These are phyloP conservation scores for Gyrodon lividus DNA, from an alignment of 768 basidiomycete species.

Conservation along the genomic window DNA sequence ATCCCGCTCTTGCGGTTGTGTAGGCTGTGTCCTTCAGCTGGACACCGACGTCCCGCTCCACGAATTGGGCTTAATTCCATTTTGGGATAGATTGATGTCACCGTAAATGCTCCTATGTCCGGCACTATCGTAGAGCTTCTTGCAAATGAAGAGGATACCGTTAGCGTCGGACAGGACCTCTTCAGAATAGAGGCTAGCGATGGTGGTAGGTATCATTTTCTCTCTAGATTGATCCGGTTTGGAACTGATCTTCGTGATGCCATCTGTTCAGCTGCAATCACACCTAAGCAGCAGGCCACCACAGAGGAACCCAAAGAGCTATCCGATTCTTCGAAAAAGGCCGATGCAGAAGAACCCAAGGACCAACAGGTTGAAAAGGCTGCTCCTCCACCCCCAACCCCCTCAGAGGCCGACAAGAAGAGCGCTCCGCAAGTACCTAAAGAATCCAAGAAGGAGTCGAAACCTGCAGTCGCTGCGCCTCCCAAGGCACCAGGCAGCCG, in stretches of 20 bases:
- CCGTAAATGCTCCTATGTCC: slow-evolving; percentile 88
- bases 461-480: slow-evolving; percentile 30
- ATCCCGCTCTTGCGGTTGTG: not conserved
- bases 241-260: not conserved
- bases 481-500: slow-evolving; percentile 52
- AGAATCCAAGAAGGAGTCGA: slow-evolving; percentile 35
- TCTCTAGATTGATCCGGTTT: not conserved
- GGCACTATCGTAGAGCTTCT: slow-evolving; percentile 87
- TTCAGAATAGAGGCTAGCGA: slow-evolving; percentile 88
- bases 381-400: slow-evolving; percentile 42
- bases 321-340: slow-evolving; percentile 30
- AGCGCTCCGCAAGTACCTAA: slow-evolving; percentile 29
- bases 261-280: slow-evolving; percentile 27
- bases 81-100: slow-evolving; percentile 81
- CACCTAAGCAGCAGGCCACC: slow-evolving; percentile 24
- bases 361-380: slow-evolving; percentile 50
- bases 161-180: slow-evolving; percentile 91
- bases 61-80: slow-evolving; percentile 3
- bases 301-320: slow-evolving; percentile 25
- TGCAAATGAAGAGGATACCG: slow-evolving; percentile 90
- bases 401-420: slow-evolving; percentile 33
- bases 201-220: slow-evolving; percentile 38
- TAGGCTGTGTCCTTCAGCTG: not conserved
- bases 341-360: slow-evolving; percentile 45
- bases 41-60: not conserved